Evolutionary conservation across 2,329 filamentous ascomycete genomes (phyloP).

Genomic region (Aureobasidium sp.): DNA sequence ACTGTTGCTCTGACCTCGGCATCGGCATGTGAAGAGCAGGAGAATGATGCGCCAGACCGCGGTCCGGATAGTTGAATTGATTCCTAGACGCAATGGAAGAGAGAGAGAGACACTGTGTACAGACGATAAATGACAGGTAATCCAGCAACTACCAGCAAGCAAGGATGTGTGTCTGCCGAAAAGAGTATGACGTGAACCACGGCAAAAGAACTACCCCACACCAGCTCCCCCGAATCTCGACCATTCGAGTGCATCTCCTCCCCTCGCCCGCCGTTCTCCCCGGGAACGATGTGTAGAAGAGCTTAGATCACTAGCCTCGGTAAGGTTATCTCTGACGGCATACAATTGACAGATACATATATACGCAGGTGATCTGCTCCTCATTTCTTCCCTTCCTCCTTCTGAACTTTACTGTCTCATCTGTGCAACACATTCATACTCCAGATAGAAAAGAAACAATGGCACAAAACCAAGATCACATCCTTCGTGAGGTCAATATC

Average conservation of each 20-base stretch:
- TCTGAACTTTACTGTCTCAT: neutral
- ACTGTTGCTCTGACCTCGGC: slow-evolving; percentile 12
- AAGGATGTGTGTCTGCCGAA: neutral
- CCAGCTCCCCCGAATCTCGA: neutral
- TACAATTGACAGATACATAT: slow-evolving; percentile 9
- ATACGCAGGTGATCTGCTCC: slow-evolving; percentile 8
- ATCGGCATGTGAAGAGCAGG: slow-evolving; percentile 6
- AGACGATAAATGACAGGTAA: neutral
- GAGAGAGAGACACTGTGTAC: neutral
- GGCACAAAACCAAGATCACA: slow-evolving; percentile 46
- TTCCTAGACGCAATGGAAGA: neutral
- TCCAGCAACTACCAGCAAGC: neutral
- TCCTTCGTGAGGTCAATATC: slow-evolving; percentile 84
- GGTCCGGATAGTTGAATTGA: neutral
- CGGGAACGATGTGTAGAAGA: slow-evolving; percentile 1
- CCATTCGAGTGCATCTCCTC: neutral
- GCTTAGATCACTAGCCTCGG: slow-evolving; percentile 12
- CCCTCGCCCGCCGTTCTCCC: slow-evolving; percentile 12
- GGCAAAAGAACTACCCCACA: slow-evolving; percentile 7
- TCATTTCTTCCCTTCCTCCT: neutral
- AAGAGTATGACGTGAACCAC: slow-evolving; percentile 10
- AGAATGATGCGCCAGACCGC: neutral
- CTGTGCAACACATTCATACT: neutral
- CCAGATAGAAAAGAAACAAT: slow-evolving; percentile 16
- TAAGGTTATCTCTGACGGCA: slow-evolving; percentile 11